Evolutionary conservation across 2,329 filamentous ascomycete genomes (phyloP).

Genomic region (Pseudogymnoascus sp.): DNA sequence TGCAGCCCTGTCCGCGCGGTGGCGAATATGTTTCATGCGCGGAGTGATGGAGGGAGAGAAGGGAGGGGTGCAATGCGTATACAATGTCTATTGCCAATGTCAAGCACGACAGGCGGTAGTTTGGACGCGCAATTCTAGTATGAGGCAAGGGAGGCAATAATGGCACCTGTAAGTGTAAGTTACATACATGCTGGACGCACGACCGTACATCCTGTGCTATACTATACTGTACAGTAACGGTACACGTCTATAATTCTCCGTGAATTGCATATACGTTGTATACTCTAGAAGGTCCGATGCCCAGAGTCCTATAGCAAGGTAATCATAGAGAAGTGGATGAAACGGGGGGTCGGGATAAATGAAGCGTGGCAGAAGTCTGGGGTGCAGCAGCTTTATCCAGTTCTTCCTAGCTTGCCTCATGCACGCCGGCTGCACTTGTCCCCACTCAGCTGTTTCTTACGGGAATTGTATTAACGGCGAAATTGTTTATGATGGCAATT

Average conservation of each 20-base stretch:
- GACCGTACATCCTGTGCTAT: neutral
- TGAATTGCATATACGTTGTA: too few relatives aligned
- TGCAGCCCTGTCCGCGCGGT: neutral
- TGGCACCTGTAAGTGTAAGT: neutral
- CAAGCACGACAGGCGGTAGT: neutral
- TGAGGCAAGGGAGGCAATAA: neutral
- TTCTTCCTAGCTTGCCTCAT: neutral
- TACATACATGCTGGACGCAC: neutral
- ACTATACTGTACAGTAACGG: too few relatives aligned
- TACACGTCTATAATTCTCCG: too few relatives aligned
- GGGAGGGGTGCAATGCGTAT: neutral
- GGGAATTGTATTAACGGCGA: too few relatives aligned
- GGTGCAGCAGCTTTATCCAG: neutral
- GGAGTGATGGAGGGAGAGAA: neutral
- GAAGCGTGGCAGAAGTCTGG: conserved; percentile 2
- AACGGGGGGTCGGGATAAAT: neutral
- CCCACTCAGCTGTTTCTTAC: too few relatives aligned
- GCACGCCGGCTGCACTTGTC: neutral
- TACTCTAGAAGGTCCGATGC: too few relatives aligned
- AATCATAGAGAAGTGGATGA: neutral
- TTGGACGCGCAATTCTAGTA: neutral
- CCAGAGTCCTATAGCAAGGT: too few relatives aligned
- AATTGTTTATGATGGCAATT: neutral
- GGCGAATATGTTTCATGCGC: neutral
- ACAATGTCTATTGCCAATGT: neutral